phyloP scores from a whole-genome alignment of 306 rosid genomes.

The Fagus sylvatica region DNA sequence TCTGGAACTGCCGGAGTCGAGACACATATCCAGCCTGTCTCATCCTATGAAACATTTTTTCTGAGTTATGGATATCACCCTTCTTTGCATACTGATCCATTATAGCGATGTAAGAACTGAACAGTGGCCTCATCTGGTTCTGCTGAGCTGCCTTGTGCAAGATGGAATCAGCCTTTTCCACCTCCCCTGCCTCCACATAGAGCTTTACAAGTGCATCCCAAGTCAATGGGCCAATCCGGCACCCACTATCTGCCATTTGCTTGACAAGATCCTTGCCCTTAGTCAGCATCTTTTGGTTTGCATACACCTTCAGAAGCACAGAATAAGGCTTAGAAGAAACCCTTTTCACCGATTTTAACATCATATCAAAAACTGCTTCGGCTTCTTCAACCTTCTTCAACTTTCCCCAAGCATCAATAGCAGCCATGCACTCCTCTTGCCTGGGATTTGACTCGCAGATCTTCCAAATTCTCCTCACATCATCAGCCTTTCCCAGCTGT shows the following conservation, averaged over 20 bases:
- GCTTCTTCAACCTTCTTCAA: slow-evolving; percentile 71
- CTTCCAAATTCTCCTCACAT: slow-evolving; percentile 79
- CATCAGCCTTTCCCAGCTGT: slow-evolving; percentile 61
- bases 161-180: slow-evolving; percentile 78
- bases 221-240: slow-evolving; percentile 52
- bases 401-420: slow-evolving; percentile 81
- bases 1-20: slow-evolving; percentile 45
- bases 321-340: slow-evolving; percentile 45
- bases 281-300: slow-evolving; percentile 51
- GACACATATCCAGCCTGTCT: slow-evolving; percentile 56
- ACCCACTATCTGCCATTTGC: slow-evolving; percentile 61
- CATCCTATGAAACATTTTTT: slow-evolving; percentile 63
- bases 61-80: slow-evolving; percentile 83
- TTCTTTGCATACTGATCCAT: slow-evolving; percentile 63
- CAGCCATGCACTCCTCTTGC: slow-evolving; percentile 52
- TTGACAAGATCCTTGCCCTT: slow-evolving; percentile 78
- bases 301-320: slow-evolving; percentile 63
- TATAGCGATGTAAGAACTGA: slow-evolving; percentile 43
- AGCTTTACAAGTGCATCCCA: slow-evolving; percentile 81
- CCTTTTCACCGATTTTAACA: slow-evolving; percentile 43
- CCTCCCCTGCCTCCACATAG: slow-evolving; percentile 67
- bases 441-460: slow-evolving; percentile 52
- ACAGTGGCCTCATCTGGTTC: slow-evolving; percentile 52
- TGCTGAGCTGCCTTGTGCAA: slow-evolving; percentile 58
- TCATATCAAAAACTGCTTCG: slow-evolving; percentile 63